phyloP scores from a whole-genome alignment of 2,329 filamentous ascomycete genomes.

The Pestalotiopsis sp. region DNA sequence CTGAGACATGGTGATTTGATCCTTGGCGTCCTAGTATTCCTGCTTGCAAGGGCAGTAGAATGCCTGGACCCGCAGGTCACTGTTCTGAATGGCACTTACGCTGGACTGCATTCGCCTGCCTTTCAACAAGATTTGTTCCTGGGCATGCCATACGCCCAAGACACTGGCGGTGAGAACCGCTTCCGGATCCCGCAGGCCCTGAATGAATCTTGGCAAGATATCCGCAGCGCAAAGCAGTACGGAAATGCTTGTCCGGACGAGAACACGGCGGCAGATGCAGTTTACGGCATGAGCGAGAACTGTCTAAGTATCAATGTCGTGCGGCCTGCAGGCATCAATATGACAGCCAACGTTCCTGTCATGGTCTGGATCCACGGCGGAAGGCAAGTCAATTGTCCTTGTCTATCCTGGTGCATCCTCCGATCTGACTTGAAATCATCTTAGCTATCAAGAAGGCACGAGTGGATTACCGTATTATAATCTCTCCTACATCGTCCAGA shows the following conservation, averaged over 20 bases:
- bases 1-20: not conserved
- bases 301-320: conserved; percentile 36
- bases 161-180: conserved; percentile 36
- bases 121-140: conserved; percentile 55
- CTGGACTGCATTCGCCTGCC: conserved; percentile 31
- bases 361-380: conserved; percentile 37
- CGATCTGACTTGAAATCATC: not conserved
- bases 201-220: conserved; percentile 22
- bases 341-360: conserved; percentile 26
- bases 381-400: conserved; percentile 8
- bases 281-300: conserved; percentile 32
- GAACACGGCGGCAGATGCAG: conserved; percentile 15
- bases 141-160: conserved; percentile 58
- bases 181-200: conserved; percentile 29
- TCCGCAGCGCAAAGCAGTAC: conserved; percentile 21
- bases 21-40: not conserved
- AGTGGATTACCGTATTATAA: conserved; percentile 55
- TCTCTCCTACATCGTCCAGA: conserved; percentile 57
- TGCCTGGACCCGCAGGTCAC: conserved; percentile 22
- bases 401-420: not conserved
- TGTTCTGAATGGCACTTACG: conserved; percentile 38
- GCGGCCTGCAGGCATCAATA: conserved; percentile 22
- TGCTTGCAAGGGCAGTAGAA: not conserved
- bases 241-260: conserved; percentile 27
- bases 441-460: conserved; percentile 26